Evolutionary conservation across 345 rosid species (phyloP), one percentile per base, ranked within the genome.

Genomic region (Populus nigra): DNA sequence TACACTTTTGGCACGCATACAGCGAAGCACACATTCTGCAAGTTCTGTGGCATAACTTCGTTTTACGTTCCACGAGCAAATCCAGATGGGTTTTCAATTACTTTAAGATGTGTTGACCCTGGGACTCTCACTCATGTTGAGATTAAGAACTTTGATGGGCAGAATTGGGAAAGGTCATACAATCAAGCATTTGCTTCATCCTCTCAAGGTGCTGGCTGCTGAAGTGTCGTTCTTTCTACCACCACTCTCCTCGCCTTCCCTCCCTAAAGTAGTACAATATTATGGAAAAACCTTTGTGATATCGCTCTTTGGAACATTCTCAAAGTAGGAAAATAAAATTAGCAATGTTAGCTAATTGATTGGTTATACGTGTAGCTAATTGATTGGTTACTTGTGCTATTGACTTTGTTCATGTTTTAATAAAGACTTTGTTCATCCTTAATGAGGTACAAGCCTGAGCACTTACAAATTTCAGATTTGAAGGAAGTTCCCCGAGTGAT

Each of bases 21-120:
- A 0, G 93, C 97, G 0, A 94, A 90, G 81, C 97, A 94, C 81
- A 93, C 89, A 1, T 94, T 94, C 86, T 91, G 97, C 79, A 93
- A 93, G 81, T 84, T 93, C 45, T 93, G 97, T 68, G 95, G 97
- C 68, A 93, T 95, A 68, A 87, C 98, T 16, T 93, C 98, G 0
- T 93, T 90, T 69, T 93, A 84, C 63, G 80, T 47, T 43, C 97
- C 97, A 0, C 82, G 98, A 49, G 85, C 96, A 23, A 87, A 85
- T 80, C 93, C 99, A 1, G 94, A 93, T 78, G 95, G 94, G 10
- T 27, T 93, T 72, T 88, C 98, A 0, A 76, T 95, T 63, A 84
- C 94, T 12, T 83, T 57, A 72, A 81, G 75, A 77, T 90, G 98
- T 63, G 88, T 93, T 65, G 92, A 94, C 66, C 75, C 89, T 0